A percentile compares a stretch with the other conserved stretches of the same genome.
These are phyloP conservation scores for Tuber umbilicatum DNA, from an alignment of 495 filamentous ascomycete genomes.

Conservation along the genomic window DNA sequence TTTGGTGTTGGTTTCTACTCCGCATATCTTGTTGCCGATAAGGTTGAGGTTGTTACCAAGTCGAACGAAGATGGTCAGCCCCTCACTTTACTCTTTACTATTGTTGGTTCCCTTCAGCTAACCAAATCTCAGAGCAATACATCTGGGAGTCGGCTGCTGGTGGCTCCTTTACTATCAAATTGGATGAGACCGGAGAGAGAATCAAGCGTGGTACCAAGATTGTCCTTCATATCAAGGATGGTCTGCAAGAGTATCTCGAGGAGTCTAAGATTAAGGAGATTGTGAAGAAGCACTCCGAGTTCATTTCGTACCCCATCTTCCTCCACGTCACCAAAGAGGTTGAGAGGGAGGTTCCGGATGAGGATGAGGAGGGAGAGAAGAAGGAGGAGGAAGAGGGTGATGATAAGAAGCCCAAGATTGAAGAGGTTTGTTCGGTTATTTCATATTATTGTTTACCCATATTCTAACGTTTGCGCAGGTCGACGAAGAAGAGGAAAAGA, in stretches of 20 bases:
- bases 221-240: constrained; percentile 97
- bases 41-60: constrained; percentile 91
- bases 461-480: constrained; percentile 46
- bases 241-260: constrained; percentile 96
- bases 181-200: constrained; percentile 83
- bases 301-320: constrained; percentile 99
- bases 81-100: neutral
- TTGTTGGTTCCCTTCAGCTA: constrained; percentile 6
- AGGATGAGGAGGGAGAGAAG: constrained; percentile 74
- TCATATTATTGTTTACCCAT: constrained; percentile 46
- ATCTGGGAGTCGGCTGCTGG: constrained; percentile 97
- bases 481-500: constrained; percentile 79
- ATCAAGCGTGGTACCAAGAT: constrained; percentile 96
- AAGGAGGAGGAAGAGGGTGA: constrained; percentile 56
- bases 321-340: constrained; percentile 98
- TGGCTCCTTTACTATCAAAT: constrained; percentile 89
- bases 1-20: constrained; percentile 99
- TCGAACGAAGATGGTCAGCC: constrained; percentile 80
- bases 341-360: constrained; percentile 96
- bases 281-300: constrained; percentile 99
- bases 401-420: constrained; percentile 77
- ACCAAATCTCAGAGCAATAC: constrained; percentile 64
- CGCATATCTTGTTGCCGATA: constrained; percentile 96
- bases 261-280: constrained; percentile 99
- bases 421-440: constrained; percentile 51